Percentiles rank a stretch among this genome's conserved stretches.
Conservation (phyloP, 805 yeast species). For the Zygotorulaspora chibaensis region DNA sequence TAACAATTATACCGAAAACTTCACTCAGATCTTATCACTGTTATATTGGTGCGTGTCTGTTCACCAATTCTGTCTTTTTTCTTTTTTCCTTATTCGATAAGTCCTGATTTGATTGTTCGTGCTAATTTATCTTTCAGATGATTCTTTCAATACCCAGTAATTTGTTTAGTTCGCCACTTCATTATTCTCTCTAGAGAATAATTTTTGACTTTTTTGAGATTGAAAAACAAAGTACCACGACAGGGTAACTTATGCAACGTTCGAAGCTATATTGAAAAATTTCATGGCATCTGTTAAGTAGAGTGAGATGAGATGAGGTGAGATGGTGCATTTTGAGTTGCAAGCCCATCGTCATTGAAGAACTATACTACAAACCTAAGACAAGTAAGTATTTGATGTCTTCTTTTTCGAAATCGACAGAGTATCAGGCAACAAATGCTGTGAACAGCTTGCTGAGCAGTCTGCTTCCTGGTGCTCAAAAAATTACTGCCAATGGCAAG, state of each 20-base stretch:
- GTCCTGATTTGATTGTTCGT: slow-evolving; percentile 7
- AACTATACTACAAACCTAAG: too few relatives aligned
- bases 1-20: neutral
- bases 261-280: slow-evolving; percentile 10
- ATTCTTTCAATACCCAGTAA: slow-evolving; percentile 3
- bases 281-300: neutral
- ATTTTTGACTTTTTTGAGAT: neutral
- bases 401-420: slow-evolving; percentile 28
- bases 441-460: slow-evolving; percentile 40
- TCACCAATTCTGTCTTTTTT: slow-evolving; percentile 7
- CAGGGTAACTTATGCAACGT: slow-evolving; percentile 3
- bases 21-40: neutral
- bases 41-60: slow-evolving; percentile 1
- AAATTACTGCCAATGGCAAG: slow-evolving; percentile 11
- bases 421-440: slow-evolving; percentile 37
- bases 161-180: slow-evolving; percentile 9
- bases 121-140: slow-evolving; percentile 11
- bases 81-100: slow-evolving; percentile 9
- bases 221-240: neutral
- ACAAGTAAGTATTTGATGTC: slow-evolving; percentile 3
- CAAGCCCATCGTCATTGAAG: too few relatives aligned
- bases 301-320: slow-evolving; percentile 15
- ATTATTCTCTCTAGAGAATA: slow-evolving; percentile 1
- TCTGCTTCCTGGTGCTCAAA: slow-evolving; percentile 38
- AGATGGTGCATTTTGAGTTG: neutral